Evolutionary conservation across 371 early-diverging fungal genomes (phyloP).

Genomic region (Mortierella sp.): DNA sequence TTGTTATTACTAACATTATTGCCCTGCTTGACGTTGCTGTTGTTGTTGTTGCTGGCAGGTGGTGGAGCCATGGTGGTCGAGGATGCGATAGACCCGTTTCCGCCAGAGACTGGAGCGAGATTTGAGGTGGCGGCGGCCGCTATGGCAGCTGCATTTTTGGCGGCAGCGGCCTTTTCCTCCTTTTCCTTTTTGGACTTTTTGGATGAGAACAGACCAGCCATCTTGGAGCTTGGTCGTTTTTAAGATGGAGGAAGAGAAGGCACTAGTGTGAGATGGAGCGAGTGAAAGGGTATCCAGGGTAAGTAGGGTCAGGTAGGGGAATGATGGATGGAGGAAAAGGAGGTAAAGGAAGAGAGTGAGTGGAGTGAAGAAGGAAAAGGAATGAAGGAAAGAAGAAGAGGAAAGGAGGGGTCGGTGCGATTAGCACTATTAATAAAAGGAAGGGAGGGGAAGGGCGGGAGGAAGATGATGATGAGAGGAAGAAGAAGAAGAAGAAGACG

Average conservation of each 20-base stretch:
- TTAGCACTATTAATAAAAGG: neutral
- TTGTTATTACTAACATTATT: neutral
- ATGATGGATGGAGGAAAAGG: neutral
- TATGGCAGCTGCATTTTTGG: constrained; percentile 26
- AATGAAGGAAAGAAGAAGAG: neutral
- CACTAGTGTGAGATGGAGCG: neutral
- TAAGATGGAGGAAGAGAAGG: neutral
- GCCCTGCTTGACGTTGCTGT: neutral
- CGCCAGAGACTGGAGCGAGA: neutral
- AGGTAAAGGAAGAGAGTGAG: neutral
- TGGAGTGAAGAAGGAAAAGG: neutral
- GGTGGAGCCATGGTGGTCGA: constrained; percentile 28
- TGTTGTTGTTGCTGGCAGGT: constrained; percentile 9
- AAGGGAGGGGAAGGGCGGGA: neutral
- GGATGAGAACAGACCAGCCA: constrained; percentile 55
- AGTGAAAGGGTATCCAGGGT: neutral
- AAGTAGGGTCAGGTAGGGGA: neutral
- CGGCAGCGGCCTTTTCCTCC: constrained; percentile 49
- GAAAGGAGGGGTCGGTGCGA: constrained; percentile 10
- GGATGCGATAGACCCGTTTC: constrained; percentile 30
- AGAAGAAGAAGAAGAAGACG: neutral
- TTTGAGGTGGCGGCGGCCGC: constrained; percentile 11
- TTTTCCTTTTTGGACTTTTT: constrained; percentile 55
- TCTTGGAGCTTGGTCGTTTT: constrained; percentile 3
- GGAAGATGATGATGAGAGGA: neutral